phyloP scores from a whole-genome alignment of 106 monocot species.

The Dendrobium chrysotoxum region DNA sequence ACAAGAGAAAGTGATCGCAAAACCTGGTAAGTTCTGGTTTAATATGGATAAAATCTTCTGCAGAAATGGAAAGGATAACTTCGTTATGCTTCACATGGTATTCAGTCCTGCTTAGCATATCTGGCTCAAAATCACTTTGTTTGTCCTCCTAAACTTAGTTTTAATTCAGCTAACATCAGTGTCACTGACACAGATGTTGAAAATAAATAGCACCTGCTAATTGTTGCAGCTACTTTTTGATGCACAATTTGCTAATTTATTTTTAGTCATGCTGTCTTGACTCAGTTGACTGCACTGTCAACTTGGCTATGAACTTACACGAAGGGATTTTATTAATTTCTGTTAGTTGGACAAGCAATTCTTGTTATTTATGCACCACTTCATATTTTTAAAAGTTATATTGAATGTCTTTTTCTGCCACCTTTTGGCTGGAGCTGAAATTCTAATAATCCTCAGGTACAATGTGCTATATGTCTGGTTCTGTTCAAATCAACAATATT shows the following conservation, averaged over 20 bases:
- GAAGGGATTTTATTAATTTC: neutral
- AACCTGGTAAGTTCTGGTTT: constrained; percentile 53
- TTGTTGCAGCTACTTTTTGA: neutral
- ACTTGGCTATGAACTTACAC: neutral
- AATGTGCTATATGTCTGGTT: constrained; percentile 85
- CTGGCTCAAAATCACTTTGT: neutral
- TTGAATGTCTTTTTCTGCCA: neutral
- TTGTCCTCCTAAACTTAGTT: neutral
- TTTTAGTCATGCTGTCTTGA: neutral
- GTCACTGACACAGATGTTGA: neutral
- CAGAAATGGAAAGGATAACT: neutral
- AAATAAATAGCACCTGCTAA: neutral
- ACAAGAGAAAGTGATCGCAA: constrained; percentile 81
- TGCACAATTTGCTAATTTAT: constrained; percentile 5
- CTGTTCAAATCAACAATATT: constrained; percentile 80
- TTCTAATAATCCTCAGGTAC: constrained; percentile 38
- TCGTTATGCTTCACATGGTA: neutral
- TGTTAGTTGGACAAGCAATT: neutral
- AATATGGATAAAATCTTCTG: neutral
- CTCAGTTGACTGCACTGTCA: neutral
- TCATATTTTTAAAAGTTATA: neutral
- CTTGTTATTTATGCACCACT: neutral
- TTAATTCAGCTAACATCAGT: neutral
- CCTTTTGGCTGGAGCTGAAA: neutral
- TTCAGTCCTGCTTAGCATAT: neutral